Conservation (phyloP, 495 filamentous ascomycete species). For the Lindgomyces ingoldianus region DNA sequence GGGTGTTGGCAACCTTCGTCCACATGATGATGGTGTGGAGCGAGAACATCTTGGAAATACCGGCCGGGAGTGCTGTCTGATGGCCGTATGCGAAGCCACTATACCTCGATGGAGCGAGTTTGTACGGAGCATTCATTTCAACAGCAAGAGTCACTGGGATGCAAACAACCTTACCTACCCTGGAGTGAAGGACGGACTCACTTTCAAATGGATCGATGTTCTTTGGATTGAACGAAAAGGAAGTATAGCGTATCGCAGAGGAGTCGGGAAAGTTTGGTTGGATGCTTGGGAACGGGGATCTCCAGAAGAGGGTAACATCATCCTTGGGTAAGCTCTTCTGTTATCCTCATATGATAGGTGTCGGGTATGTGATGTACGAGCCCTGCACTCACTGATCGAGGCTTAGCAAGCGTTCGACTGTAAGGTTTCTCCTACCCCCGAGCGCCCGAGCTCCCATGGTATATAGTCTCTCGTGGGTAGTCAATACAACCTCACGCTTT, state of each 20-base stretch:
- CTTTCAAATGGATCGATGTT: not conserved
- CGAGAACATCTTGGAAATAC: not conserved
- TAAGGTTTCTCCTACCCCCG: no score
- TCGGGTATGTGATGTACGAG: no score
- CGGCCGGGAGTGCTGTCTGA: not conserved
- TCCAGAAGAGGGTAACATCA: not conserved
- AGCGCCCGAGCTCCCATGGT: no score
- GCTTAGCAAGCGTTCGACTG: no score
- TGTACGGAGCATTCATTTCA: not conserved
- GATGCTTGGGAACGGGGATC: not conserved
- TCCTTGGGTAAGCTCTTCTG: not conserved
- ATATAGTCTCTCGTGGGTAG: no score
- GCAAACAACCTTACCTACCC: not conserved
- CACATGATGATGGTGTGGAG: not conserved
- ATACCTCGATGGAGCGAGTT: not conserved
- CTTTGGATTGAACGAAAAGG: not conserved
- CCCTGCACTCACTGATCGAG: no score
- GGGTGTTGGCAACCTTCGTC: not conserved
- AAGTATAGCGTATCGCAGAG: not conserved
- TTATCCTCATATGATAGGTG: no score
- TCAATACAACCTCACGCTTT: no score
- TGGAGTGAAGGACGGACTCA: not conserved
- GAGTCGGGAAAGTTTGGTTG: not conserved
- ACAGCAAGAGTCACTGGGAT: no score
- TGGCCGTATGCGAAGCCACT: not conserved